Evolutionary conservation across 1,284 basidiomycete species (phyloP), one percentile per base, ranked within the genome.

Genomic region (Marasmius oreades): DNA sequence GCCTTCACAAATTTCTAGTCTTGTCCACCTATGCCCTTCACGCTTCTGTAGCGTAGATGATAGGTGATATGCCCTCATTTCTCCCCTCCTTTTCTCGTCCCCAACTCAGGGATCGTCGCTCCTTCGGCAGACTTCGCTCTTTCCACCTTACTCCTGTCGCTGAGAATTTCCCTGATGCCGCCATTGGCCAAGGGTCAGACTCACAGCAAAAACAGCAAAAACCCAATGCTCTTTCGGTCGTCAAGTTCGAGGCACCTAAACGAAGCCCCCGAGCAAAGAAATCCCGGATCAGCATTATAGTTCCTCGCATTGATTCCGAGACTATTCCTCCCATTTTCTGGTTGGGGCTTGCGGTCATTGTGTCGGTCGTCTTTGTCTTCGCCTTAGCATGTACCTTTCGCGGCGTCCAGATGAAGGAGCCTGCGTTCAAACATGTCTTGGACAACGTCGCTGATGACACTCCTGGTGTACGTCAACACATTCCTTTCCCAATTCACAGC

Each of bases 331-430:
- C 51, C 16, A 50, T 59, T 23, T 59, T 59, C 42, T 59, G 52
- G 34, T 53, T 59, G 6, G 58, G 55, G 14, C 67, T 84, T 34
- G 74, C 74, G 20, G 61, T 80, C 37, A 73, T 80, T 11, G 59
- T 77, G 5, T 72, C 73, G 23, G 55, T 75, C 8, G 61, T 80
- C 28, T 84, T 83, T 65, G 78, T 80, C 47, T 60, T 72, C 24
- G 72, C 74, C 4, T 66, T 83, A 14, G 77, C 77, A 1, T 73
- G 76, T 55, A 74, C 79, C 1, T 82, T 84, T 65, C 68, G 80
- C 26, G 77, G 80, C 4, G 74, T 71, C n/a, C 66, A 69, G 22
- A 68, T 72, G 16, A 76, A 77, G 28, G 73, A 70, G 33, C 69
- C 73, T 0, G 64, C 69, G 24, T 80, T 82, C 62, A 73, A 70